These are phyloP conservation scores for Psidium guajava DNA, from an alignment of 345 rosid genomes.

Conservation along the genomic window DNA sequence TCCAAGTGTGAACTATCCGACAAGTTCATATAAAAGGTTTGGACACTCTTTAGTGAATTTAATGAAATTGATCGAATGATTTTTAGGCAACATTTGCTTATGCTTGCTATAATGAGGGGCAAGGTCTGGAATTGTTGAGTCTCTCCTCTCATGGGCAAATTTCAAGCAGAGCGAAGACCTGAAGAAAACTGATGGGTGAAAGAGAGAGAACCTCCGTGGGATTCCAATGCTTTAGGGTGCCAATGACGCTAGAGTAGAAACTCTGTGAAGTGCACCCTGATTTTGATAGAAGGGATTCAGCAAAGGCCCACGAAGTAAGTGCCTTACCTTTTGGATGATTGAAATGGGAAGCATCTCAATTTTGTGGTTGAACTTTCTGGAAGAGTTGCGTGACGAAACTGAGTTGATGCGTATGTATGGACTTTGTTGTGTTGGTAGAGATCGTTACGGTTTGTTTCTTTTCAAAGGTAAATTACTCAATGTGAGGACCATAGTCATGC, in stretches of 20 bases:
- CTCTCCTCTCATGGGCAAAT: conserved; percentile 79
- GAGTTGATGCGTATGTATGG: conserved; percentile 56
- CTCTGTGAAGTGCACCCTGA: conserved; percentile 69
- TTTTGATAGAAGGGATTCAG: conserved; percentile 99
- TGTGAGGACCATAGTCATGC: no score
- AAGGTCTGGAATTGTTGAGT: conserved; percentile 72
- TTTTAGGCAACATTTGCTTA: background rate
- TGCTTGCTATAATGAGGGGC: conserved; percentile 32
- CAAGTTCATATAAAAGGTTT: conserved; percentile 77
- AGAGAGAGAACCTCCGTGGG: conserved; percentile 40
- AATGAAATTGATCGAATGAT: background rate
- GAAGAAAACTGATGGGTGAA: conserved; percentile 83
- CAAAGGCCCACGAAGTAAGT: conserved; percentile 90
- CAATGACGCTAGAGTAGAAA: conserved; percentile 71
- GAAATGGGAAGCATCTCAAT: background rate
- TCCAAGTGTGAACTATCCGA: conserved; percentile 86
- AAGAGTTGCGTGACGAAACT: background rate
- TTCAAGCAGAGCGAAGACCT: conserved; percentile 83
- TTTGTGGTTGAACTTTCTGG: background rate
- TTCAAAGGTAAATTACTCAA: no score
- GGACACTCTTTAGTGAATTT: background rate
- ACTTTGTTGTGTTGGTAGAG: conserved; percentile 44
- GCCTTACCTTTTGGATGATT: background rate
- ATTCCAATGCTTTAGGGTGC: conserved; percentile 91
- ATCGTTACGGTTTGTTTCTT: conserved; percentile 8